Conservation (phyloP, 2,329 filamentous ascomycete genomes). For the Trichoderma cornu-damae region DNA sequence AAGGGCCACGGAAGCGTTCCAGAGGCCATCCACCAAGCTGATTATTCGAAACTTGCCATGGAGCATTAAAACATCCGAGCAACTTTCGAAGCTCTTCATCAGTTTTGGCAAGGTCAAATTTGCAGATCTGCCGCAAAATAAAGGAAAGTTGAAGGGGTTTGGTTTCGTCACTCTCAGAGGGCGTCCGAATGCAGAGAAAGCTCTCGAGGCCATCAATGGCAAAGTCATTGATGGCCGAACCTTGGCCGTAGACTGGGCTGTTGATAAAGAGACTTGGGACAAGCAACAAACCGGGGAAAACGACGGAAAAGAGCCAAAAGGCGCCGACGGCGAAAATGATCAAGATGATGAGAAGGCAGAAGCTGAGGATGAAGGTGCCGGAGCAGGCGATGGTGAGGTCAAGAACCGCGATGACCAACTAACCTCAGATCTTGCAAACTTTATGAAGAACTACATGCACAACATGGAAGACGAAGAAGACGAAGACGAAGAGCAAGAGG, state of each 20-base stretch:
- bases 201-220: slow-evolving; percentile 79
- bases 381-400: slow-evolving; percentile 30
- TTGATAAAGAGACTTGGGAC: slow-evolving; percentile 84
- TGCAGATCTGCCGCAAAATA: slow-evolving; percentile 75
- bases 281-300: slow-evolving; percentile 47
- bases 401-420: slow-evolving; percentile 39
- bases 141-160: slow-evolving; percentile 75
- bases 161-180: slow-evolving; percentile 88
- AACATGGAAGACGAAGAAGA: slow-evolving; percentile 56
- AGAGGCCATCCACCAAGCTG: slow-evolving; percentile 67
- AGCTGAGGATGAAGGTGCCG: slow-evolving; percentile 27
- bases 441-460: slow-evolving; percentile 53
- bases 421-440: slow-evolving; percentile 47
- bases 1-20: slow-evolving; percentile 48
- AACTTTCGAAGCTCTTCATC: slow-evolving; percentile 72
- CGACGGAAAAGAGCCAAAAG: slow-evolving; percentile 31
- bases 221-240: slow-evolving; percentile 83
- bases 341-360: slow-evolving; percentile 28
- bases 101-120: slow-evolving; percentile 90
- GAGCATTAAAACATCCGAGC: slow-evolving; percentile 83
- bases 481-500: slow-evolving; percentile 42
- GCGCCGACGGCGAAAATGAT: slow-evolving; percentile 27
- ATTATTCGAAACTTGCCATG: slow-evolving; percentile 94
- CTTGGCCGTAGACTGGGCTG: slow-evolving; percentile 93
- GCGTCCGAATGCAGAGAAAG: slow-evolving; percentile 85